These are phyloP conservation scores for Phytophthora syringae DNA, from an alignment of 352 stramenopile species.

Conservation along the genomic window DNA sequence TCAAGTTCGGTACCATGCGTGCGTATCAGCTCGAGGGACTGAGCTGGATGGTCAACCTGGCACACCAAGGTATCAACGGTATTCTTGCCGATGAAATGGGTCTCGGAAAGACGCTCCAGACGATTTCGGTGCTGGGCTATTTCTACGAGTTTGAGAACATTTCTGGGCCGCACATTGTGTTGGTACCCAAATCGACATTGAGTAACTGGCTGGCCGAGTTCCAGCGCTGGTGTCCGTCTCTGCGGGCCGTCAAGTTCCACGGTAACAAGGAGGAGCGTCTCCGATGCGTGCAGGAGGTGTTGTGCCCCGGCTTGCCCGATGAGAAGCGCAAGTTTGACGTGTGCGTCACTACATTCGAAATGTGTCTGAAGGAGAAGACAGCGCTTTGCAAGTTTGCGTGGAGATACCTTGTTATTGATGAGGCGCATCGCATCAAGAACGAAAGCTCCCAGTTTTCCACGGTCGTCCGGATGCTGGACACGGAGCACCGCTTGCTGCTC, in stretches of 20 bases:
- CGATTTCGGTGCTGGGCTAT: conserved; percentile 88
- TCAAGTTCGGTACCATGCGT: conserved; percentile 95
- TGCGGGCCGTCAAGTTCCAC: conserved; percentile 95
- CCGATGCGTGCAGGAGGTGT: conserved; percentile 88
- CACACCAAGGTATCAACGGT: conserved; percentile 99
- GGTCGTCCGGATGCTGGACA: conserved; percentile 85
- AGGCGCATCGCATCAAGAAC: conserved; percentile 91
- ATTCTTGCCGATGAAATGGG: conserved; percentile 98
- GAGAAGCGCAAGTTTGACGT: conserved; percentile 96
- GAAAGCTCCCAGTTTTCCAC: conserved; percentile 90
- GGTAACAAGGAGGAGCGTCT: conserved; percentile 90
- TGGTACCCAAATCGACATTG: conserved; percentile 94
- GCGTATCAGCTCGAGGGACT: conserved; percentile 99
- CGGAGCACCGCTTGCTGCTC: conserved; percentile 89
- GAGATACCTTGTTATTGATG: conserved; percentile 90
- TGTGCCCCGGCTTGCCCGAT: conserved; percentile 87
- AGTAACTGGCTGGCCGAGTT: conserved; percentile 96
- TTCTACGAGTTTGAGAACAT: conserved; percentile 88
- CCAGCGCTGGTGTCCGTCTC: conserved; percentile 89
- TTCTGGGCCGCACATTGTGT: conserved; percentile 91
- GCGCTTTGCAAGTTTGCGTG: conserved; percentile 92
- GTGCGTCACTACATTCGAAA: conserved; percentile 98
- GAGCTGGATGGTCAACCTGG: conserved; percentile 98
- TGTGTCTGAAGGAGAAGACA: conserved; percentile 91
- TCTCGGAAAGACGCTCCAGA: conserved; percentile 98